Evolutionary conservation across 1,139 yeast genomes (phyloP).

Genomic region (Pichia sp.): DNA sequence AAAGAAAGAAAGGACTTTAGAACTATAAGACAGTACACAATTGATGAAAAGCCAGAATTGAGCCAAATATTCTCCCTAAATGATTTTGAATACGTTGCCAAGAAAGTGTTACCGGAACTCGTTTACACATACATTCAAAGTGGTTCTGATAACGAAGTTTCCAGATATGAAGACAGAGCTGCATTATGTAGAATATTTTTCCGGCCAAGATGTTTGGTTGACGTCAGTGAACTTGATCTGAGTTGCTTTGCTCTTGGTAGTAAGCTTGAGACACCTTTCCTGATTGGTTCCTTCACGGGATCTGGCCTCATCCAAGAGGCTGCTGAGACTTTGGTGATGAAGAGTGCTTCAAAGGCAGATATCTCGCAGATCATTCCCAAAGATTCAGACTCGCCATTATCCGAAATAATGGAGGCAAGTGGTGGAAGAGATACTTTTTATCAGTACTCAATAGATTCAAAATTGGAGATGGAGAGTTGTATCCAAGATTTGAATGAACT

Average conservation of each 20-base stretch:
- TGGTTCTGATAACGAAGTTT: conserved; percentile 27
- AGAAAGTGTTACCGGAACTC: conserved; percentile 21
- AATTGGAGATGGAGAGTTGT: conserved; percentile 25
- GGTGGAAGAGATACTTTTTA: conserved; percentile 38
- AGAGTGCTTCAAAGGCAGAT: conserved; percentile 34
- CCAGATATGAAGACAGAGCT: conserved; percentile 26
- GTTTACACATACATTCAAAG: conserved; percentile 26
- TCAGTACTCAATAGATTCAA: conserved; percentile 38
- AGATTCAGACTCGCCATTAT: conserved; percentile 38
- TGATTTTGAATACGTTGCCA: conserved; percentile 29
- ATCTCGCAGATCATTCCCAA: conserved; percentile 44
- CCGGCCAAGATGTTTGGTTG: conserved; percentile 37
- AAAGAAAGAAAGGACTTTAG: neutral
- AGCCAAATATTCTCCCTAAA: conserved; percentile 24
- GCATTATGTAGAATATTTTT: conserved; percentile 29
- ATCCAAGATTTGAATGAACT: conserved; percentile 20
- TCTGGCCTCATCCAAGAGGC: conserved; percentile 53
- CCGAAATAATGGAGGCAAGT: conserved; percentile 37
- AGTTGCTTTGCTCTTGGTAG: conserved; percentile 34
- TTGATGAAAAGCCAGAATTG: conserved; percentile 12
- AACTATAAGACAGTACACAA: neutral
- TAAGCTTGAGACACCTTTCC: conserved; percentile 40
- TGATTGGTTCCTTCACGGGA: conserved; percentile 55
- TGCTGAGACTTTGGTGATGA: conserved; percentile 44
- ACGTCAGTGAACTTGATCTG: conserved; percentile 31